Evolutionary conservation across 306 rosid genomes (phyloP).

Genomic region (Benincasa hispida): DNA sequence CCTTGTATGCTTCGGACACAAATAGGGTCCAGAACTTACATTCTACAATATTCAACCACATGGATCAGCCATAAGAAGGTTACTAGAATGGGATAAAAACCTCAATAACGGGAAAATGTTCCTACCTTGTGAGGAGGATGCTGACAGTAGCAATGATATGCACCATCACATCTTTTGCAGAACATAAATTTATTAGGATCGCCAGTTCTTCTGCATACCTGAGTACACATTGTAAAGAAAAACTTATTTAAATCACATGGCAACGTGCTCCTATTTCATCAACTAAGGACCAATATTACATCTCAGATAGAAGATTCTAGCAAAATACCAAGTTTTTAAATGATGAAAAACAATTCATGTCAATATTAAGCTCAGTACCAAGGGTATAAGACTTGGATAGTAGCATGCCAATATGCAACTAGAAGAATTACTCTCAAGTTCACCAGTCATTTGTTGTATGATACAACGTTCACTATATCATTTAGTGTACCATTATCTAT

Average conservation of each 20-base stretch:
- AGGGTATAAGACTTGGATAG: neutral
- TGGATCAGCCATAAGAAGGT: constrained; percentile 16
- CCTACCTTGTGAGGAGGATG: constrained; percentile 95
- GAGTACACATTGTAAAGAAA: neutral
- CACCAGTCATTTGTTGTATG: neutral
- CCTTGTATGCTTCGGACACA: constrained; percentile 84
- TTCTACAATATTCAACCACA: constrained; percentile 49
- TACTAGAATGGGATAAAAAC: neutral
- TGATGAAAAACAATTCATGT: neutral
- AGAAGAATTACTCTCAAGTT: neutral
- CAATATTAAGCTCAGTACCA: neutral
- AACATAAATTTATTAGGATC: constrained; percentile 97
- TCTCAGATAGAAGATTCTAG: neutral
- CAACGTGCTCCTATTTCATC: neutral
- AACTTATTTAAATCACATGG: neutral
- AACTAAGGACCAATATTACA: neutral
- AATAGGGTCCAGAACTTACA: constrained; percentile 81
- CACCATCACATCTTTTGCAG: constrained; percentile 96
- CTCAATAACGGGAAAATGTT: constrained; percentile 6
- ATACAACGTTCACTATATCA: neutral
- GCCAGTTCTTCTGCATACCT: constrained; percentile 94
- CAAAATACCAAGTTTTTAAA: neutral
- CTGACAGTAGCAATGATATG: constrained; percentile 94
- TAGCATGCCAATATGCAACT: neutral
- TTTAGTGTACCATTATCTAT: neutral